Base-by-base conservation (phyloP, 441 rosid genomes). In the Syzygium malaccense region DNA sequence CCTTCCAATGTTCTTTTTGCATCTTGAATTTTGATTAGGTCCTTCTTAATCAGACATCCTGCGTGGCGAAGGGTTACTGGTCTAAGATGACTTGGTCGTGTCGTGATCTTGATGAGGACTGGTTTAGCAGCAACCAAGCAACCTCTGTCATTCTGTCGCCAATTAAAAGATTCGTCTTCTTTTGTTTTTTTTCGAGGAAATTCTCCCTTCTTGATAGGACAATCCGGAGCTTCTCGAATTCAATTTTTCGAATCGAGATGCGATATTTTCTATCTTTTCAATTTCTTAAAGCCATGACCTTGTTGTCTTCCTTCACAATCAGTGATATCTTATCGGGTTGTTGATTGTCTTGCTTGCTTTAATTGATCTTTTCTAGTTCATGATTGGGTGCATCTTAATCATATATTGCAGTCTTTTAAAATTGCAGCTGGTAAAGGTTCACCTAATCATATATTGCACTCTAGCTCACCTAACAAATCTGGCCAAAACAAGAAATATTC, bases 221-320 rank as follows among this genome's bases (percentile, higher is more conserved):
- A 75, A 75, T 41, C 0, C 23, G 13, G 18, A 6, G 18, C 51
- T 3, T 75, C 41, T 41, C n/a, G 28, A 75, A 75, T 41, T 75
- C 41, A 51, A 75, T 41, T 75, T 75, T 41, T 3, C 15, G 51
- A 41, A 75, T 41, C 0, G 18, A 41, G 83, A 75, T 3, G 13
- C 6, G 11, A 41, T 33, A 23, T 41, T 23, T 75, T 13, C 2
- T 1, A 33, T 68, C 48, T 9, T 33, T 68, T 1, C 33, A 33
- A 33, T 68, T 68, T 20, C 48, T 19, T 68, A 33, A 33, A 33
- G 0, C 37, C 14, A 3, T 0, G 4, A 68, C 1, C 1, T 19
- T 30, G 1, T 2, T 12, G 33, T 68, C 8, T 0, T 19, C 8
- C 0, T 19, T 41, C n/a, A 23, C 17, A 6, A 0, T 23, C 10